Base-by-base conservation (phyloP, 2,329 filamentous ascomycete species). In the Xylaria multiplex region DNA sequence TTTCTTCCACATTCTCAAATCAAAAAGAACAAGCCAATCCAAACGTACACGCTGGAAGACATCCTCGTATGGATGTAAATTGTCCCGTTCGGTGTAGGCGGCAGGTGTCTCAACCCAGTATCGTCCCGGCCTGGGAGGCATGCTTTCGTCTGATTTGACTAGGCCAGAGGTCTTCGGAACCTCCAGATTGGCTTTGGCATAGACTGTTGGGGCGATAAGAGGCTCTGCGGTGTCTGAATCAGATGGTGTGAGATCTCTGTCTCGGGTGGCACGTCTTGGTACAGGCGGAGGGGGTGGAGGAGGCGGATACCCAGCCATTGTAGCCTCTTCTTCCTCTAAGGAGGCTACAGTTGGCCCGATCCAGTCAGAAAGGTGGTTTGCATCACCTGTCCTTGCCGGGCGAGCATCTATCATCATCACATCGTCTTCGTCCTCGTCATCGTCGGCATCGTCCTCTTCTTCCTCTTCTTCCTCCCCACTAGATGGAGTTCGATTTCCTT, bases 1-100 rank as follows among this genome's bases (percentile, higher is more conserved):
- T 77, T 93, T 96, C 80, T 99, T 99, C 96, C 96, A 99, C 85
- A 99, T 89, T 48, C 96, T 86, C 58, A 99, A 81, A 77, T 99
- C 96, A 77, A 97, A 99, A 8, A 99, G 83, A 35, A 99, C 93
- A 75, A 99, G 86, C 88, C 93, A 97, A 79, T 99, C 96, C 6
- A 99, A 84, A 37, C 96, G 90, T 13, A 98, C 91, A 37, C 94
- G 90, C 75, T 95, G 89, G 81, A 93, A 93, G 5, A 99, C 84
- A 74, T 99, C 92, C 77, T 99, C 96, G 60, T 93, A 91, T 16
- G 88, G 84, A 54, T 90, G 90, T 6, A 90, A 81, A 60, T 85
- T 86, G 37, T 88, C 84, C 48, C 85, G 84, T 63, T 88, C 85
- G 50, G 84, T 86, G 76, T 92, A 95, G 37, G 86, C 86, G 19